Base-by-base conservation (phyloP, 495 filamentous ascomycete species). In the Cercophora samala region DNA sequence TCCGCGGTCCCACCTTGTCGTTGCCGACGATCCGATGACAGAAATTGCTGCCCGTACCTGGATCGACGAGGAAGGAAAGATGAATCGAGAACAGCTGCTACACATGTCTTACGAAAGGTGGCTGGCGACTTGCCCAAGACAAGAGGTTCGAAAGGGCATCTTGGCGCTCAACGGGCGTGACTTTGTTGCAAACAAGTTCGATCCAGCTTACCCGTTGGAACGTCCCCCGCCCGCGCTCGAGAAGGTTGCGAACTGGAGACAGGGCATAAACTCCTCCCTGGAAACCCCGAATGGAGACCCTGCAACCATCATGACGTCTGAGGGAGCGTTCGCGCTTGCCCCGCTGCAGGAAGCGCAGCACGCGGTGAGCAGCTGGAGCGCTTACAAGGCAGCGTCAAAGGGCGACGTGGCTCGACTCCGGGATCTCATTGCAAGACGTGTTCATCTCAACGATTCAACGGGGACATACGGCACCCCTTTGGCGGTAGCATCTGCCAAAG, bases 21-120 rank as follows among this genome's bases (percentile, higher is more conserved):
- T 61, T 32, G 26, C 26, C 19, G 26, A 6, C 26, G 58, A 61
- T 0, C 58, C 26, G 15, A 61, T 42, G 21, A 23, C 4, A 18
- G 58, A 61, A 21, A 61, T 61, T 11, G 3, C 26, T 15, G 58
- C 26, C 11, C 15, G 26, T 3, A 61, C 26, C 13, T 61, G 58
- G 58, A 61, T 61, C 2, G 58, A 61, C 29, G 5, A 61, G 58
- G 21, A 61, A 18, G 58, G 21, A 8, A 32, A 61, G 26, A 3
- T 61, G 58, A 15, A 42, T 32, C 58, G 58, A 21, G 4, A 5
- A 18, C 21, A 19, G 26, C 17, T 61, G 26, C 4, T 61, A 15
- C 8, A 42, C 15, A 61, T 25, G 58, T 37, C 58, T 11, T 61
- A 25, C 21, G 23, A 61, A 6, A 4, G 32, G 58, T 61, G 58